phyloP scores from a whole-genome alignment of 2,329 filamentous ascomycete genomes.

The Lachnellula occidentalis region DNA sequence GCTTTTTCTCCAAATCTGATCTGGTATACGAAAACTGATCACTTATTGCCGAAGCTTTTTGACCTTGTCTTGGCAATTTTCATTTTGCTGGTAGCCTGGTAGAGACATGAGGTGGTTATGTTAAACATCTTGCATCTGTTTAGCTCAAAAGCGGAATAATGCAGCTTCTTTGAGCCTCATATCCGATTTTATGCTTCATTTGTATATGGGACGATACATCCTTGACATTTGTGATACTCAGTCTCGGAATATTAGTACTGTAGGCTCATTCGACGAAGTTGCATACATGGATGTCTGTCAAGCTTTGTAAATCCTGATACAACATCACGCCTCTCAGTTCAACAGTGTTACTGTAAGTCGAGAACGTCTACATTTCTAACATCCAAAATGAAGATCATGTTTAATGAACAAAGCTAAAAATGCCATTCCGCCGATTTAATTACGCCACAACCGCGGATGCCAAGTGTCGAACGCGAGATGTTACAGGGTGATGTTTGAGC shows the following conservation, averaged over 20 bases:
- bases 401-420: background rate
- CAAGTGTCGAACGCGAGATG: slow-evolving; percentile 2
- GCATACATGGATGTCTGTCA: background rate
- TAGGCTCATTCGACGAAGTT: background rate
- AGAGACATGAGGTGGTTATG: background rate
- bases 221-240: background rate
- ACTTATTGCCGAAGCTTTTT: background rate
- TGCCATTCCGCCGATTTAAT: background rate
- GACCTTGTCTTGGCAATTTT: background rate
- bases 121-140: background rate
- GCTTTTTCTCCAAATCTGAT: background rate
- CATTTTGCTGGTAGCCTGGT: no score
- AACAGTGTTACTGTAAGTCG: background rate
- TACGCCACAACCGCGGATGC: slow-evolving; percentile 6
- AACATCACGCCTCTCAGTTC: no score
- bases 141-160: background rate
- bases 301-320: background rate
- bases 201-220: background rate
- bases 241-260: background rate
- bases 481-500: slow-evolving; percentile 5
- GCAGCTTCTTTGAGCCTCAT: background rate
- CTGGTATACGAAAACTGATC: background rate
- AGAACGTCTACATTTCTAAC: background rate
- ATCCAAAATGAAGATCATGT: slow-evolving; percentile 4
- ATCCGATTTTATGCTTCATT: background rate